Percentiles rank a stretch among this genome's conserved stretches.
These are phyloP conservation scores for Stachybotrys chlorohalonatus DNA, from an alignment of 2,329 filamentous ascomycete species.

Conservation along the genomic window DNA sequence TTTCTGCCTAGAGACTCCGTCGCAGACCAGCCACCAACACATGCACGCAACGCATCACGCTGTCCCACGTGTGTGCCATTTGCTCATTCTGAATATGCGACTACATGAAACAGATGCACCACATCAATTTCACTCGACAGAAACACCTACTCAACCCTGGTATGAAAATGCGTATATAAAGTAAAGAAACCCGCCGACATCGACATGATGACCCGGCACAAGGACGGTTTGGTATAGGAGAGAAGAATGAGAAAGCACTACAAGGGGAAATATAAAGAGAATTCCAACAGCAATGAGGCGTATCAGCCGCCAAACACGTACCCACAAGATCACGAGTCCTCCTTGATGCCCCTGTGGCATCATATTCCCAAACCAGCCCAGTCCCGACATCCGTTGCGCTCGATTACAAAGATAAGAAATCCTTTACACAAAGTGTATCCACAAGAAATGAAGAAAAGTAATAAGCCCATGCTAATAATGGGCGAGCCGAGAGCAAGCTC, in stretches of 20 bases:
- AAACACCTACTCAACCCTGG: too few relatives aligned
- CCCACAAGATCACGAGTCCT: not conserved
- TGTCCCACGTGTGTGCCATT: too few relatives aligned
- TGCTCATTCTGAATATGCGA: too few relatives aligned
- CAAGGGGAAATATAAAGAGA: not conserved
- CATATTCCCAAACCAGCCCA: not conserved
- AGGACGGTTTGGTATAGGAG: not conserved
- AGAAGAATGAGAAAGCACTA: not conserved
- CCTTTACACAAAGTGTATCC: not conserved
- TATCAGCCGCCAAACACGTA: not conserved
- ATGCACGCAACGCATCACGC: too few relatives aligned
- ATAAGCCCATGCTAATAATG: constrained; percentile 1
- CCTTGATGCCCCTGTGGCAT: not conserved
- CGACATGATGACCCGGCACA: not conserved
- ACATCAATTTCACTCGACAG: too few relatives aligned
- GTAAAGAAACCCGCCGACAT: not conserved
- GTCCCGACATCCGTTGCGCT: constrained; percentile 2
- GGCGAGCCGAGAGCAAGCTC: too few relatives aligned
- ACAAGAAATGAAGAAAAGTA: constrained; percentile 6
- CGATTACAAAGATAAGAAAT: constrained; percentile 4
- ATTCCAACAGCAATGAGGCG: not conserved
- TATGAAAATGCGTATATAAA: not conserved
- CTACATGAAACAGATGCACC: too few relatives aligned
- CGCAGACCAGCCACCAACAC: too few relatives aligned
- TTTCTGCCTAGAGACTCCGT: too few relatives aligned